Percentiles rank a stretch among this genome's conserved stretches.
Conservation (phyloP, 352 stramenopile species). For the Globisporangium abappressorium region DNA sequence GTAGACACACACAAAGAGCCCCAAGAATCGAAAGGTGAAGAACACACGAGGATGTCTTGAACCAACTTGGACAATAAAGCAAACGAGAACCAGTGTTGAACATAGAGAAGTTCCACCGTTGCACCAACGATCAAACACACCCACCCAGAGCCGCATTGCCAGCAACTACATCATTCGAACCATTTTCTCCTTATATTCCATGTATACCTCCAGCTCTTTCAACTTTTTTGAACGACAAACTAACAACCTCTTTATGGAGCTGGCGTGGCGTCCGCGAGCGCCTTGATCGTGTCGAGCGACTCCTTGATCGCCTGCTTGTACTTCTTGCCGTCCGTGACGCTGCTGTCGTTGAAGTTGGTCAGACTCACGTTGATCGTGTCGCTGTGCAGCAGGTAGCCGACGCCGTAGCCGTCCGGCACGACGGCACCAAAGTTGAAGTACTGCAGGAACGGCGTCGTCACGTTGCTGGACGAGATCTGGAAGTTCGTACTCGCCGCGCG, state of each 20-base stretch:
- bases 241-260: constrained; percentile 10
- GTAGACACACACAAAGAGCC: background rate
- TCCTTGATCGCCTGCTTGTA: constrained; percentile 63
- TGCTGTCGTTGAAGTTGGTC: constrained; percentile 84
- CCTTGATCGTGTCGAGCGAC: constrained; percentile 79
- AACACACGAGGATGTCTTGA: too few relatives aligned
- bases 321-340: constrained; percentile 59
- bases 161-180: background rate
- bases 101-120: background rate
- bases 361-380: constrained; percentile 81
- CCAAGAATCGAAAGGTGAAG: too few relatives aligned
- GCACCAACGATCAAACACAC: background rate
- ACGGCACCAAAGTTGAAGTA: constrained; percentile 91
- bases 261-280: constrained; percentile 51
- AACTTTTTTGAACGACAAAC: background rate
- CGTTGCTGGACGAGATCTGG: constrained; percentile 90
- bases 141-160: background rate
- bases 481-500: constrained; percentile 83
- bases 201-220: background rate
- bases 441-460: constrained; percentile 85
- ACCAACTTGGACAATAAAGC: background rate
- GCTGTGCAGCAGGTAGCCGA: constrained; percentile 88
- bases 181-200: background rate
- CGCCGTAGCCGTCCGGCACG: constrained; percentile 83
- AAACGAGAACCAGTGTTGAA: background rate